Percentiles rank a stretch among this genome's conserved stretches.
phyloP scores from a whole-genome alignment of 169 alveolate species.

The Plasmodium vivax region DNA sequence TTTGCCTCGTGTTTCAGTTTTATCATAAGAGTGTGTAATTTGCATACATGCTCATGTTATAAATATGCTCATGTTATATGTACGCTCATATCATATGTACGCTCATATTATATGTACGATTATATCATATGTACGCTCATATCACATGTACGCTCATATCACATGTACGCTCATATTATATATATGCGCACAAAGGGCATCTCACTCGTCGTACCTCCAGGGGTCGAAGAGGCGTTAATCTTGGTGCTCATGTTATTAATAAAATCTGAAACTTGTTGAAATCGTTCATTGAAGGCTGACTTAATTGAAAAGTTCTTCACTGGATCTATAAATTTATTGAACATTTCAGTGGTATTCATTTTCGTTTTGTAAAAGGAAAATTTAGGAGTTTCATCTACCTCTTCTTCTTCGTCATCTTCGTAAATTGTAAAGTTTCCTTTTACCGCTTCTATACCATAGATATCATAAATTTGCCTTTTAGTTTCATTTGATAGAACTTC shows the following conservation, averaged over 20 bases:
- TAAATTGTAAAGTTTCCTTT: constrained; percentile 84
- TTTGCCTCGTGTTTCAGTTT: neutral
- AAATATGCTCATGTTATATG: neutral
- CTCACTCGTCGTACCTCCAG: neutral
- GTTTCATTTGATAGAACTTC: constrained; percentile 94
- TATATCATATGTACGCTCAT: no score
- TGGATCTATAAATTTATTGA: constrained; percentile 83
- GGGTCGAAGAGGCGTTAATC: neutral
- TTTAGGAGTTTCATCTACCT: neutral
- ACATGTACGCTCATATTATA: neutral
- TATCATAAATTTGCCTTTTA: constrained; percentile 94
- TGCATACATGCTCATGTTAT: neutral
- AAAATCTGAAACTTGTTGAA: constrained; percentile 74
- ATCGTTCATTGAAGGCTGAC: constrained; percentile 18
- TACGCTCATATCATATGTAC: no score
- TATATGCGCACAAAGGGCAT: neutral
- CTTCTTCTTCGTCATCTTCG: neutral
- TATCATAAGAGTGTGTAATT: neutral
- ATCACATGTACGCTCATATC: neutral
- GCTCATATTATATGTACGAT: neutral
- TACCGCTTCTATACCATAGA: constrained; percentile 95
- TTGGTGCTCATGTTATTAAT: constrained; percentile 68
- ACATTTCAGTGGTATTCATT: constrained; percentile 85
- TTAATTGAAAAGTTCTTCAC: constrained; percentile 81
- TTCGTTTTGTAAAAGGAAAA: constrained; percentile 59